A percentile compares a stretch with the other conserved stretches of the same genome.
phyloP scores from a whole-genome alignment of 352 stramenopile genomes.

The Globisporangium irregulare region DNA sequence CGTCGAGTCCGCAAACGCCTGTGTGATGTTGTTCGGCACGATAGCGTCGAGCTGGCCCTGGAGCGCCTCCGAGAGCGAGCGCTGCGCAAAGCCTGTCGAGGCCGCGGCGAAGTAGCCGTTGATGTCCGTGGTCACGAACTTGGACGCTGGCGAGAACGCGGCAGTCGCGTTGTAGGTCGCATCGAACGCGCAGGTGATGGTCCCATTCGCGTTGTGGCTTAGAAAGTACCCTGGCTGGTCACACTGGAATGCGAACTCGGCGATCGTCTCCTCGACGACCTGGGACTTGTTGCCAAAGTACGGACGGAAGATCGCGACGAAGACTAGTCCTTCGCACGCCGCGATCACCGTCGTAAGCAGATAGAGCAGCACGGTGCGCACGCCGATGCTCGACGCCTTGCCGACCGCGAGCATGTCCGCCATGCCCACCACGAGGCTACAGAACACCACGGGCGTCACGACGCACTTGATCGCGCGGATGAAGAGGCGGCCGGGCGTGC shows the following conservation, averaged over 20 bases:
- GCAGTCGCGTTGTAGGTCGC: constrained; percentile 21
- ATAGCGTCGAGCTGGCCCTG: constrained; percentile 31
- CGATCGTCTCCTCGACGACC: constrained; percentile 1
- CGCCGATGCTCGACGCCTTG: constrained; percentile 33
- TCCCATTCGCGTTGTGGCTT: constrained; percentile 7
- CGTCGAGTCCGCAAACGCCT: constrained; percentile 30
- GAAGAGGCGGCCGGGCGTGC: constrained; percentile 37
- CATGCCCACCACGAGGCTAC: constrained; percentile 39
- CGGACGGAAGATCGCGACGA: constrained; percentile 33
- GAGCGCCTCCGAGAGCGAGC: constrained; percentile 26
- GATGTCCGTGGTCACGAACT: constrained; percentile 33
- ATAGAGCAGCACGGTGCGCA: constrained; percentile 29
- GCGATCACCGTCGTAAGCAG: constrained; percentile 31
- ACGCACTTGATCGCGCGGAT: constrained; percentile 47
- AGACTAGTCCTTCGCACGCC: constrained; percentile 28
- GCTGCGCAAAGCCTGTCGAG: no score
- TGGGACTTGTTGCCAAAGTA: constrained; percentile 24
- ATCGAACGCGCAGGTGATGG: constrained; percentile 15
- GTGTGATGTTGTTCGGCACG: constrained; percentile 42
- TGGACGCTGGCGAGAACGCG: constrained; percentile 14
- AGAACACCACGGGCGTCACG: constrained; percentile 45
- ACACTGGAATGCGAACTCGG: constrained; percentile 21
- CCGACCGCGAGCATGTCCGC: constrained; percentile 36
- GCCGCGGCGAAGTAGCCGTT: constrained; percentile 35
- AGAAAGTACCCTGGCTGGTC: constrained; percentile 23